Evolutionary conservation across 2,329 filamentous ascomycete species (phyloP).

Genomic region (Alternaria hordeiaustralica): DNA sequence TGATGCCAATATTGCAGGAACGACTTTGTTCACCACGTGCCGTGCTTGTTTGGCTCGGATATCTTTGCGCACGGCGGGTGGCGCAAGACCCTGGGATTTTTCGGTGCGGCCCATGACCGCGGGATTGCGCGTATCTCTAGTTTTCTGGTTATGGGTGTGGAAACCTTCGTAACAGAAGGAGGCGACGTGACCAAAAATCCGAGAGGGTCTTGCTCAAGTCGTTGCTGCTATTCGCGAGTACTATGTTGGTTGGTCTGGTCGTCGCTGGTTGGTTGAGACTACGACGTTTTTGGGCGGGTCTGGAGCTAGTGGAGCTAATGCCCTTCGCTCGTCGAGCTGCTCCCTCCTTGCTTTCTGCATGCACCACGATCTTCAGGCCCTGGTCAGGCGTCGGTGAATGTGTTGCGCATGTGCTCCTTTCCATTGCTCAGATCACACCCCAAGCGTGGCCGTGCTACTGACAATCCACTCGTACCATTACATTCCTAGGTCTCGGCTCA

Average conservation of each 20-base stretch:
- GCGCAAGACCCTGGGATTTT: conserved; percentile 47
- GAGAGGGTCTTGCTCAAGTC: background rate
- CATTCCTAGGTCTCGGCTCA: background rate
- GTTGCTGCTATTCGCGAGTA: conserved; percentile 8
- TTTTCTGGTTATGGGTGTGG: background rate
- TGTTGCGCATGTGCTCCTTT: background rate
- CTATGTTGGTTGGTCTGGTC: conserved; percentile 13
- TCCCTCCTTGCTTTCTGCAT: background rate
- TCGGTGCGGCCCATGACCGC: conserved; percentile 46
- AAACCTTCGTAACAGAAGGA: background rate
- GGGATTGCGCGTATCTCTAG: background rate
- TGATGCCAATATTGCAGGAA: conserved; percentile 62
- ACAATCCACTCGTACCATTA: background rate
- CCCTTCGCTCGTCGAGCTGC: background rate
- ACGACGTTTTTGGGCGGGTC: conserved; percentile 7
- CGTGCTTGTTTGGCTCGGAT: conserved; percentile 61
- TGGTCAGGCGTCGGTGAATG: background rate
- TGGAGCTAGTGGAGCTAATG: background rate
- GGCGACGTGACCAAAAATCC: background rate
- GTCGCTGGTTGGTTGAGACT: background rate
- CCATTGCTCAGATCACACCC: background rate
- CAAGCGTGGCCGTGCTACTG: background rate
- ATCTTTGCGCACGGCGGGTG: conserved; percentile 46
- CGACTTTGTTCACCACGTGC: conserved; percentile 64
- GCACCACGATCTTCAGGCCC: background rate